These are phyloP conservation scores for Avena atlantica DNA, from an alignment of 176 grass and related monocot genomes.

Conservation along the genomic window DNA sequence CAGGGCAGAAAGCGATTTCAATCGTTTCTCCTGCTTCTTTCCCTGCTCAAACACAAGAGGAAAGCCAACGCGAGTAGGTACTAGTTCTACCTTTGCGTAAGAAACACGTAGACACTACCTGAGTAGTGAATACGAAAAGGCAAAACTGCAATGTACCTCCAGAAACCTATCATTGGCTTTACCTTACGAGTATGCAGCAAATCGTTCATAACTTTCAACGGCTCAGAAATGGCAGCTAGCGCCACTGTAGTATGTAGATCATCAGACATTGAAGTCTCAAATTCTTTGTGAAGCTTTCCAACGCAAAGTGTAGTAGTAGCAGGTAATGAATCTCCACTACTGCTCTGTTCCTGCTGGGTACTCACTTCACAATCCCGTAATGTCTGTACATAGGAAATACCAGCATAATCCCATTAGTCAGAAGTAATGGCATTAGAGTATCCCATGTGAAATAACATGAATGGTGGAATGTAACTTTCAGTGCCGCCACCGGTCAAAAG, in stretches of 20 bases:
- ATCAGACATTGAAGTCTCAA: slow-evolving; percentile 78
- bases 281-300: slow-evolving; percentile 72
- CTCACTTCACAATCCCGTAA: slow-evolving; percentile 72
- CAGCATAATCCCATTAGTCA: slow-evolving; percentile 18
- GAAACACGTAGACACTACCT: not conserved
- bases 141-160: not conserved
- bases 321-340: slow-evolving; percentile 55
- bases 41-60: slow-evolving; percentile 56
- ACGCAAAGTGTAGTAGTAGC: slow-evolving; percentile 56
- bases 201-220: slow-evolving; percentile 86
- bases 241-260: slow-evolving; percentile 89
- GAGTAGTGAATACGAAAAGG: not conserved
- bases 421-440: slow-evolving; percentile 4
- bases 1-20: slow-evolving; percentile 69
- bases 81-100: not conserved
- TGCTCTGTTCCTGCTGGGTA: slow-evolving; percentile 48
- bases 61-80: slow-evolving; percentile 23
- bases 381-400: slow-evolving; percentile 59
- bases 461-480: slow-evolving; percentile 16
- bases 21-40: slow-evolving; percentile 69
- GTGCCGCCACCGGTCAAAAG: not conserved
- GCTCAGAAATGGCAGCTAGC: slow-evolving; percentile 76
- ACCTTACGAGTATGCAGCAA: slow-evolving; percentile 91
- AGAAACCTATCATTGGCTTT: slow-evolving; percentile 20
- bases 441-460: not conserved